Evolutionary conservation across 202 grass and related monocot species (phyloP), one percentile per base, ranked within the genome.

Genomic region (Setaria italica): DNA sequence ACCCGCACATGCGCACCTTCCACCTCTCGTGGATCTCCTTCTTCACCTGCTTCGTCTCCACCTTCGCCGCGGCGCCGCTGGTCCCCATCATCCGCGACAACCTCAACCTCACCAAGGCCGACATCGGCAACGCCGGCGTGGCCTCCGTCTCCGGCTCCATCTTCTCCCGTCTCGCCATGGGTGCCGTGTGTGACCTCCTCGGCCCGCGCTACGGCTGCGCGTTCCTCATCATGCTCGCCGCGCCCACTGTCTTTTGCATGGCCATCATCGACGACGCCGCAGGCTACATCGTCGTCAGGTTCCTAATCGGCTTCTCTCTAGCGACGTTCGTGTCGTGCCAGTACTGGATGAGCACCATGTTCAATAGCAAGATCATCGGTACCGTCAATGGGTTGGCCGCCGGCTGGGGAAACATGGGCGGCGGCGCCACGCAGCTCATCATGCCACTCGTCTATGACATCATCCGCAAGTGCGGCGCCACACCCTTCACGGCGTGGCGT

Each of bases 51-150:
- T 88, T 97, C 35, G 85, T 97, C 10, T 94, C 92, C 34, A 94
- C 92, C 63, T 94, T 94, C 72, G 92, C 92, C 0, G 92, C 92
- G 2, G 92, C 92, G 8, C 92, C 92, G 9, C 92, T 94, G 11
- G 87, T 94, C 14, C 92, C 94, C 69, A 92, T 97, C 81, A 94
- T 97, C 86, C 88, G 92, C 11, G 92, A 97, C 82, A 86, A 97
- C 53, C 90, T 97, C 11, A 67, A 39, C 72, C 94, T 97, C 37
- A 86, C 34, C 54, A 97, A 97, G 88, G 81, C 84, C 1, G 94
- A 94, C 74, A 92, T 97, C 16, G 92, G 92, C 46, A 97, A 97
- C 88, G 89, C 88, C 1, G 91, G 94, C 0, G 91, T 97, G 3
- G 94, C 94, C 6, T 96, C 91, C 8, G 94, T 97, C 0, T 97